A percentile compares a stretch with the other conserved stretches of the same genome.
Conservation (phyloP, 108 stramenopile species). For the Skeletonema costatum region DNA sequence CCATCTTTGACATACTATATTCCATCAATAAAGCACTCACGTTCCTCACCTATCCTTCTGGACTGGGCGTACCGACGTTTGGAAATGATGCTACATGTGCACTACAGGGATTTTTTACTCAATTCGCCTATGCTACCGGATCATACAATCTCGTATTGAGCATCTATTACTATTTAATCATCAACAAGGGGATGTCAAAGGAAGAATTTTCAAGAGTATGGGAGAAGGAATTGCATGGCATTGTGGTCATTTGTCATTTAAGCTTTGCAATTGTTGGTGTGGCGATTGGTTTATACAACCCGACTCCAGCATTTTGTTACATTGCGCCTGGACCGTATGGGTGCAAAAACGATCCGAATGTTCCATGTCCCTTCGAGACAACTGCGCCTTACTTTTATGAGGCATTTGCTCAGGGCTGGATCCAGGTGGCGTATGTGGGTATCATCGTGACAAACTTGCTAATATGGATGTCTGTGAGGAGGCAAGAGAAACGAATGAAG, state of each 20-base stretch:
- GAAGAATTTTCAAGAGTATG: neutral
- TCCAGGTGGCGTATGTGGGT: neutral
- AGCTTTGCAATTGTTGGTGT: constrained; percentile 10
- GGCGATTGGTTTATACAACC: neutral
- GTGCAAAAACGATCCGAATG: neutral
- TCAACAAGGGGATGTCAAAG: neutral
- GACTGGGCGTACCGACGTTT: constrained; percentile 2
- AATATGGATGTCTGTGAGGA: neutral
- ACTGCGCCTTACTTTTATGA: neutral
- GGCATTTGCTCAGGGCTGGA: neutral
- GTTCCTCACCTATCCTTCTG: constrained; percentile 1
- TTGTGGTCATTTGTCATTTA: neutral
- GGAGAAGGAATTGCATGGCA: neutral
- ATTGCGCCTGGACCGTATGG: neutral
- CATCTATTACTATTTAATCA: constrained; percentile 10
- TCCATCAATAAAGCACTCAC: constrained; percentile 1
- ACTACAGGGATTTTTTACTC: constrained; percentile 1
- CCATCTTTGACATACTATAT: neutral
- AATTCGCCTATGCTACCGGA: constrained; percentile 1
- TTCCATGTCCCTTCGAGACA: neutral
- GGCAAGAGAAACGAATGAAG: neutral
- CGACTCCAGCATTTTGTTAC: constrained; percentile 1
- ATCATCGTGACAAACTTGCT: neutral
- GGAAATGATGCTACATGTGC: constrained; percentile 4
- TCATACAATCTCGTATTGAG: constrained; percentile 7